phyloP scores from a whole-genome alignment of 139 green algal species.

The Closterium sp. region DNA sequence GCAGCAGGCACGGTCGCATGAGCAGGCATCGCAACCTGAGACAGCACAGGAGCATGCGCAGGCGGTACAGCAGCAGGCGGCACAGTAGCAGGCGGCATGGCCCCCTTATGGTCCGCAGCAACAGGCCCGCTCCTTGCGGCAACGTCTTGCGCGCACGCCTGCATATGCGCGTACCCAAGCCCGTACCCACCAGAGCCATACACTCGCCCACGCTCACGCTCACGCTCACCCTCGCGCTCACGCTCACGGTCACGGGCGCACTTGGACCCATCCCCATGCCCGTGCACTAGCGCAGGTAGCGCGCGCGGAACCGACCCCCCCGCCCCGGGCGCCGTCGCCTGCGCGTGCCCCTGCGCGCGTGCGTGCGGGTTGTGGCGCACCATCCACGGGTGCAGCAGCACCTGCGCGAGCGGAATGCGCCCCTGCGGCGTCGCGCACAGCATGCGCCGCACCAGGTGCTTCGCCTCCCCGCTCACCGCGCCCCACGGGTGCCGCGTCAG shows the following conservation, averaged over 20 bases:
- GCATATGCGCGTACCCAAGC: background rate
- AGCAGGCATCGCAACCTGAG: background rate
- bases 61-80: background rate
- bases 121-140: background rate
- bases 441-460: constrained; percentile 24
- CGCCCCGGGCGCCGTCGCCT: background rate
- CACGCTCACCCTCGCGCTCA: background rate
- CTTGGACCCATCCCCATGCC: background rate
- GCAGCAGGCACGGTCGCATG: background rate
- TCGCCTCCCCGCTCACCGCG: constrained; percentile 4
- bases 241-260: background rate
- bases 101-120: background rate
- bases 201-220: background rate
- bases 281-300: background rate
- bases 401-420: background rate
- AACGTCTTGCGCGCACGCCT: background rate
- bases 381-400: constrained; percentile 10
- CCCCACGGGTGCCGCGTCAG: constrained; percentile 21
- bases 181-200: background rate
- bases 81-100: background rate
- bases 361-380: background rate
- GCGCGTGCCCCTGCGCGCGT: background rate
- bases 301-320: background rate
- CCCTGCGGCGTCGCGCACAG: background rate
- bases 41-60: background rate